phyloP scores from a whole-genome alignment of 352 stramenopile species.

The Phytophthora constricta region DNA sequence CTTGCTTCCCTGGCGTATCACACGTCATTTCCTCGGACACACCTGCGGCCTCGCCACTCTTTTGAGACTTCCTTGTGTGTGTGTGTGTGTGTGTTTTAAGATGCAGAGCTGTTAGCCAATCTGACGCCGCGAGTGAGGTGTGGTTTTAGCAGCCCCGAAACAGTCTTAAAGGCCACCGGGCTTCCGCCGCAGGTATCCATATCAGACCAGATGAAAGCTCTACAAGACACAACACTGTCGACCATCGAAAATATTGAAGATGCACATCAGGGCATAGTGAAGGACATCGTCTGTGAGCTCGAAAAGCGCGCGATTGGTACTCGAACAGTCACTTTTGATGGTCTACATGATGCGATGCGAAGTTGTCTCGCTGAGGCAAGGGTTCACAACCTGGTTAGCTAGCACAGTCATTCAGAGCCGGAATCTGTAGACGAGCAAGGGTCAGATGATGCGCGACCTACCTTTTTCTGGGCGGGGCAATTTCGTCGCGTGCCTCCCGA shows the following conservation, averaged over 20 bases:
- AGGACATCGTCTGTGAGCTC: conserved; percentile 11
- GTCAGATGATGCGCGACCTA: not conserved
- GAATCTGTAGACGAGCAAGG: not conserved
- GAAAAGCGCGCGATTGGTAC: conserved; percentile 13
- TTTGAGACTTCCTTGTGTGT: conserved; percentile 12
- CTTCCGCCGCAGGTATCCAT: conserved; percentile 21
- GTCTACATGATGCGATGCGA: conserved; percentile 1
- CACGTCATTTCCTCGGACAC: not conserved
- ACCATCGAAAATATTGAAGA: conserved; percentile 21
- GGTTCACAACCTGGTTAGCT: conserved; percentile 3
- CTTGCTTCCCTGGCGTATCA: conserved; percentile 18
- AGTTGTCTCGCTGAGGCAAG: conserved; percentile 2
- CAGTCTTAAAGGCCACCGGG: conserved; percentile 14
- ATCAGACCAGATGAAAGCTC: conserved; percentile 13
- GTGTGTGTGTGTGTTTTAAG: too few relatives aligned
- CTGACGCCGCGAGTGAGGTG: not conserved
- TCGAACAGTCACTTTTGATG: conserved; percentile 5
- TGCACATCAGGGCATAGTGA: not conserved
- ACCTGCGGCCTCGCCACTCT: not conserved
- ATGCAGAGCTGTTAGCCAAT: not conserved
- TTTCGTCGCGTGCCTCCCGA: conserved; percentile 14
- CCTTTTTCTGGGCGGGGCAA: conserved; percentile 8
- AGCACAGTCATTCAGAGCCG: not conserved
- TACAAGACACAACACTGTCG: not conserved
- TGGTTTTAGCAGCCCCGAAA: not conserved